Base-by-base conservation (phyloP, 352 stramenopile genomes). In the Pythium grandisporangium region DNA sequence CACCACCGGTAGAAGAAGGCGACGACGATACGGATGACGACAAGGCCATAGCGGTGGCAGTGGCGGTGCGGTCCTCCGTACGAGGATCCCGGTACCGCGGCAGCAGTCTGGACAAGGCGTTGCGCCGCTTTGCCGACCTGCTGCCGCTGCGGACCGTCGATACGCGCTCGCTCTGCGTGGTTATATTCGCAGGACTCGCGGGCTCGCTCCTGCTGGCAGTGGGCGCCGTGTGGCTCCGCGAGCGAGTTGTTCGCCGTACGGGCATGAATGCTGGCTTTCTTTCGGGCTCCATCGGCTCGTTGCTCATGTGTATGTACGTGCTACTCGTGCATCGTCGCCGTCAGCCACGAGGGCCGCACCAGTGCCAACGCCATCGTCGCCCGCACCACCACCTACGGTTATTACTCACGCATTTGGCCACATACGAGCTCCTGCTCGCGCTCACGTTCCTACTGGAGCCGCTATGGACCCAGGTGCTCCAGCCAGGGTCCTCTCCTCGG, bases 381-480 rank as follows among this genome's bases (percentile, higher is more conserved):
- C n/a, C n/a, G n/a, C n/a, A n/a, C n/a, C n/a, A n/a, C n/a, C 72
- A 89, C 44, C 84, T 84, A 54, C 68, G 85, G 58, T 82, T 76
- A 22, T 42, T 89, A 42, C 57, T 89, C 6, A 22, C 80, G 20
- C 83, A 89, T 39, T 46, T 85, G 19, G 66, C 72, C 24, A 46
- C 66, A 14, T 84, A 64, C 23, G 75, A 88, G 34, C 70, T 84
- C 21, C 45, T 72, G 10, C 51, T 88, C 5, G 72, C 71, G 26
- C 32, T 83, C n/a, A 81, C 71, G 16, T 85, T 88, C 36, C 30
- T 82, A 14, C 55, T 88, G n/a, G 70, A 85, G 35, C 75, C 75
- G 4, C 67, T 42, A 16, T 85, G 75, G 75, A 70, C 61, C 25
- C 37, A 19, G 10, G 7, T 71, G 1, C n/a, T n/a, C n/a, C n/a